These are phyloP conservation scores for Tylopilus orsonianus DNA, from an alignment of 1,284 basidiomycete species.

Conservation along the genomic window DNA sequence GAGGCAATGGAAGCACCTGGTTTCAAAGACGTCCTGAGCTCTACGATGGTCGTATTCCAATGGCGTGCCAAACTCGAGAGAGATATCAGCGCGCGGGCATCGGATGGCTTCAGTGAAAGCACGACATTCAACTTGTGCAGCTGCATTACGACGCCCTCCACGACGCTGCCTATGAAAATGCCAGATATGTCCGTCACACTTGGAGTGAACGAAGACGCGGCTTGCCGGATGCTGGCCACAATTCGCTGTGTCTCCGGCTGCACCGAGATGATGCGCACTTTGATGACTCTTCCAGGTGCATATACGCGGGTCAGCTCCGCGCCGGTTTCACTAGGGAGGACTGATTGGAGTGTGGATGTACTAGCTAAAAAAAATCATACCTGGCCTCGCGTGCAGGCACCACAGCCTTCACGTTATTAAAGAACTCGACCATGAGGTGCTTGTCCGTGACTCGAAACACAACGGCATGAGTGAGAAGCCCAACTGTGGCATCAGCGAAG, in stretches of 20 bases:
- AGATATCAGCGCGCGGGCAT: slow-evolving; percentile 81
- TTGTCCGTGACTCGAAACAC: slow-evolving; percentile 82
- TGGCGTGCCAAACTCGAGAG: slow-evolving; percentile 87
- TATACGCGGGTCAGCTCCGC: slow-evolving; percentile 69
- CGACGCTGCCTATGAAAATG: slow-evolving; percentile 75
- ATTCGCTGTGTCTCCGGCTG: slow-evolving; percentile 67
- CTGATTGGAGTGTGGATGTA: not conserved
- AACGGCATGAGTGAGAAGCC: slow-evolving; percentile 80
- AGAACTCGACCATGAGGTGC: slow-evolving; percentile 84
- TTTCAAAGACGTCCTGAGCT: slow-evolving; percentile 68
- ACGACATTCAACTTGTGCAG: slow-evolving; percentile 86
- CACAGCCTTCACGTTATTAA: slow-evolving; percentile 84
- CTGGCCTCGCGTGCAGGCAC: slow-evolving; percentile 81
- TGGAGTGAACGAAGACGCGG: slow-evolving; percentile 54
- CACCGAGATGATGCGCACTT: slow-evolving; percentile 81
- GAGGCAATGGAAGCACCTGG: slow-evolving; percentile 75
- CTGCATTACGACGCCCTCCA: slow-evolving; percentile 70
- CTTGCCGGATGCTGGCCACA: slow-evolving; percentile 87
- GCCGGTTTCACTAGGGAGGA: slow-evolving; percentile 28
- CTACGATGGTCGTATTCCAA: slow-evolving; percentile 65
- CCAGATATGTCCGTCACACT: slow-evolving; percentile 62
- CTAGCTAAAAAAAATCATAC: slow-evolving; percentile 43
- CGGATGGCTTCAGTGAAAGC: slow-evolving; percentile 68
- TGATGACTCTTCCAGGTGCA: slow-evolving; percentile 80
- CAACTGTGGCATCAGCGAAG: slow-evolving; percentile 70